Base-by-base conservation (phyloP, 1,284 basidiomycete genomes). In the Leccinum subspadiceum region DNA sequence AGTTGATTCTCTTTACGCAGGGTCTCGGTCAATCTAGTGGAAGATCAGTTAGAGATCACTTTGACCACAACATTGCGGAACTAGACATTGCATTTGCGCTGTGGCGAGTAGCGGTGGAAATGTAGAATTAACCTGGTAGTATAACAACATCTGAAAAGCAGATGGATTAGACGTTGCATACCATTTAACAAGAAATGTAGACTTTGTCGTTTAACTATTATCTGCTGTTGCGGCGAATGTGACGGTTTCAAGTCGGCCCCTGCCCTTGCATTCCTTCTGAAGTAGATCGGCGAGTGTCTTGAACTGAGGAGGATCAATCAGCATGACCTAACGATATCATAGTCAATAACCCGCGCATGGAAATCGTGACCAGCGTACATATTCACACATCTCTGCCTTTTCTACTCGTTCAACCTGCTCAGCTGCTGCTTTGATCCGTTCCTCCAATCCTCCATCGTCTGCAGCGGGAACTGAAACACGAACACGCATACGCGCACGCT, bases 291-390 rank as follows among this genome's bases (percentile, higher is more conserved):
- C 93, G 70, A 99, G 85, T 17, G 90, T 80, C 52, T 92, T 87
- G 82, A 98, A 95, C 66, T 94, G 88, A 46, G 91, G 86, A 4
- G 97, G 97, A 71, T 97, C 94, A 67, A 99, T 98, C 54, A 94
- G 82, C 72, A 96, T 84, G 55, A 90, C 84, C 94, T 96, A 67
- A 5, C 37, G 56, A 46, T 53, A 46, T 12, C 37, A 31, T 49
- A n/a, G 57, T 58, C 55, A 61, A 55, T 64, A 4, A 59, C 44
- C 46, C 7, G n/a, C 35, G 22, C 20, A n/a, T 17, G 24, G 12
- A 54, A 39, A 61, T 24, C 41, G 29, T 12, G 52, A 13, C 24
- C 20, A 6, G 80, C 92, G 73, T 72, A 96, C 94, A 61, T 87
- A 83, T 77, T 96, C 92, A 94, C 95, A 98, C 64, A 93, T 87